phyloP scores from a whole-genome alignment of 2,329 filamentous ascomycete species.

The Fusarium sp. region DNA sequence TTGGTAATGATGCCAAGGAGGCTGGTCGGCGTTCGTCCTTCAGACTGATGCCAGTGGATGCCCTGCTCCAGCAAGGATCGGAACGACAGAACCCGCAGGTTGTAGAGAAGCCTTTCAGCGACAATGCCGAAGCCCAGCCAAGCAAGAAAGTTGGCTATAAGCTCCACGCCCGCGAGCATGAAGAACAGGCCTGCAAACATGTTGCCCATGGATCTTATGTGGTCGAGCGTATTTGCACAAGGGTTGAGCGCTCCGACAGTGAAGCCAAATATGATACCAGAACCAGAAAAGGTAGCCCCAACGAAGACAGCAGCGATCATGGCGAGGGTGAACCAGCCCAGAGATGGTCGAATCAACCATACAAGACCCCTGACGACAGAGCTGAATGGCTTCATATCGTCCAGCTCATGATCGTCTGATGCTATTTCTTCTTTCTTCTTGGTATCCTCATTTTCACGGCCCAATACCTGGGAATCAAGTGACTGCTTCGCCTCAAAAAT shows the following conservation, averaged over 20 bases:
- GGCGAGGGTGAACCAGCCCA: constrained; percentile 53
- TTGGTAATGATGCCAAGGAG: background rate
- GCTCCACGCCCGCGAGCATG: constrained; percentile 58
- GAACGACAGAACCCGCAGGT: background rate
- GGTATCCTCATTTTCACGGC: background rate
- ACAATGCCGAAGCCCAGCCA: constrained; percentile 58
- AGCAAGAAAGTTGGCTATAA: constrained; percentile 66
- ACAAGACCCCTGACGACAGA: constrained; percentile 51
- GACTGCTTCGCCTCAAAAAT: constrained; percentile 12
- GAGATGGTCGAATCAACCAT: constrained; percentile 52
- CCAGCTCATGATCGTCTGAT: constrained; percentile 49
- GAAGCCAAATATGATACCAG: constrained; percentile 62
- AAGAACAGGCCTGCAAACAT: constrained; percentile 68
- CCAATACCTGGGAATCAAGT: background rate
- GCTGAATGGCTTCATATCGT: constrained; percentile 52
- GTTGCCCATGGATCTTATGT: constrained; percentile 51
- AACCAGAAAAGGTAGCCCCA: constrained; percentile 62
- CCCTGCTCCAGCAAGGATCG: background rate
- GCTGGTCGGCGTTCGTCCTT: background rate
- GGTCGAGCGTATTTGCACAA: constrained; percentile 51
- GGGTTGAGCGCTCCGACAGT: constrained; percentile 58
- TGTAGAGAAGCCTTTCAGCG: constrained; percentile 62
- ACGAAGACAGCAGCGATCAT: constrained; percentile 60
- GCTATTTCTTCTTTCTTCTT: constrained; percentile 35
- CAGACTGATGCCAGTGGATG: background rate